Percentiles rank a stretch among this genome's conserved stretches.
Evolutionary conservation across 441 rosid genomes (phyloP).

Genomic region (Gossypium trilobum): DNA sequence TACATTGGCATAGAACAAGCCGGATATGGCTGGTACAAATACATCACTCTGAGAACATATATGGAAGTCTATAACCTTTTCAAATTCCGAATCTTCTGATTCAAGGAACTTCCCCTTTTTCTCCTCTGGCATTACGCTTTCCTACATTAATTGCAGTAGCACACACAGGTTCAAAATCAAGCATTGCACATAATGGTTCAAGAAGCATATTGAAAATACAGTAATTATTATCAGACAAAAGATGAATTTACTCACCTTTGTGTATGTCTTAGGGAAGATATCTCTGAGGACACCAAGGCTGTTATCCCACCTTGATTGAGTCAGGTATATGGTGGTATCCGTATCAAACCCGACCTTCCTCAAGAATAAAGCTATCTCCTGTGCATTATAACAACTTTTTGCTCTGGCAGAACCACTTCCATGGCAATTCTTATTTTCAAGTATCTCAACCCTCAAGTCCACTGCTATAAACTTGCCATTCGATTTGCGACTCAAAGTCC

Average conservation of each 20-base stretch:
- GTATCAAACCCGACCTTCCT: slow-evolving; percentile 69
- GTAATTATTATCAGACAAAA: not conserved
- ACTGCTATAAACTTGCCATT: slow-evolving; percentile 70
- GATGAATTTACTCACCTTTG: slow-evolving; percentile 49
- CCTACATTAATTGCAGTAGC: slow-evolving; percentile 41
- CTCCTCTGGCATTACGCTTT: slow-evolving; percentile 72
- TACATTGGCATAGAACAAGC: slow-evolving; percentile 82
- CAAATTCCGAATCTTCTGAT: slow-evolving; percentile 61
- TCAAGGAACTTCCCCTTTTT: slow-evolving; percentile 60
- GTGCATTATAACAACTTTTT: slow-evolving; percentile 69
- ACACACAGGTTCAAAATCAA: slow-evolving; percentile 7
- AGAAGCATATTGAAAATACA: slow-evolving; percentile 4
- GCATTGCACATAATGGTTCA: not conserved
- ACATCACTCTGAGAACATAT: slow-evolving; percentile 69
- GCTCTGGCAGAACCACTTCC: slow-evolving; percentile 38
- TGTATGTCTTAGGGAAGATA: slow-evolving; percentile 72
- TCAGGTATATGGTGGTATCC: slow-evolving; percentile 68
- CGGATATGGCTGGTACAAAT: slow-evolving; percentile 88
- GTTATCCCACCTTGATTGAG: slow-evolving; percentile 87
- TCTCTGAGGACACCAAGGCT: slow-evolving; percentile 74
- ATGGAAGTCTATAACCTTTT: slow-evolving; percentile 79
- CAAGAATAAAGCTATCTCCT: slow-evolving; percentile 67
- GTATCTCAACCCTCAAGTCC: slow-evolving; percentile 69
- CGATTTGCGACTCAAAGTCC: slow-evolving; percentile 59
- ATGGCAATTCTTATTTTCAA: slow-evolving; percentile 56